phyloP scores from a whole-genome alignment of 192 early-diverging fungal genomes.

The Podila horticola region DNA sequence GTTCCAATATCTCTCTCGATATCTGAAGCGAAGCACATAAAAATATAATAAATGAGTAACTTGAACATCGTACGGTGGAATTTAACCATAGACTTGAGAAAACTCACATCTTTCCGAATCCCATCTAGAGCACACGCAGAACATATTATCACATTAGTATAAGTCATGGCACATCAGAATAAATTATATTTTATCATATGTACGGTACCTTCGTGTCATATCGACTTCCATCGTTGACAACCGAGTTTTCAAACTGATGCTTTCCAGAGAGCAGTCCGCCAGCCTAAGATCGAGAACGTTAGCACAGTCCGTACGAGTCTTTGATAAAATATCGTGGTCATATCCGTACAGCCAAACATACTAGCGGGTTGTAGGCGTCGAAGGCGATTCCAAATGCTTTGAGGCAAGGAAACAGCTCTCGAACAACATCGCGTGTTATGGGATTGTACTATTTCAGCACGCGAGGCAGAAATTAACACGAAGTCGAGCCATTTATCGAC shows the following conservation, averaged over 20 bases:
- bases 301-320: not conserved
- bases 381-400: conserved; percentile 65
- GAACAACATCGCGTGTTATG: conserved; percentile 49
- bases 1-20: conserved; percentile 50
- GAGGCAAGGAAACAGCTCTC: conserved; percentile 68
- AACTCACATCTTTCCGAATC: no score
- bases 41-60: no score
- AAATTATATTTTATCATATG: no score
- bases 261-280: conserved; percentile 39
- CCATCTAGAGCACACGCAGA: no score
- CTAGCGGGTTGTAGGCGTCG: conserved; percentile 73
- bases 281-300: conserved; percentile 7
- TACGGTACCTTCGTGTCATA: conserved; percentile 11
- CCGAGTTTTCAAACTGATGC: conserved; percentile 11
- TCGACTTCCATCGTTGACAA: conserved; percentile 10
- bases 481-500: no score
- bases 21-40: no score
- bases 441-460: conserved; percentile 37
- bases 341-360: not conserved
- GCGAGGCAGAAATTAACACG: no score
- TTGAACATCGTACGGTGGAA: no score
- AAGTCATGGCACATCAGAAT: no score
- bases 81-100: no score
- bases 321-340: not conserved
- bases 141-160: no score